Evolutionary conservation across 352 stramenopile species (phyloP), one percentile per base, ranked within the genome.

Genomic region (Phytophthora pistaciae): DNA sequence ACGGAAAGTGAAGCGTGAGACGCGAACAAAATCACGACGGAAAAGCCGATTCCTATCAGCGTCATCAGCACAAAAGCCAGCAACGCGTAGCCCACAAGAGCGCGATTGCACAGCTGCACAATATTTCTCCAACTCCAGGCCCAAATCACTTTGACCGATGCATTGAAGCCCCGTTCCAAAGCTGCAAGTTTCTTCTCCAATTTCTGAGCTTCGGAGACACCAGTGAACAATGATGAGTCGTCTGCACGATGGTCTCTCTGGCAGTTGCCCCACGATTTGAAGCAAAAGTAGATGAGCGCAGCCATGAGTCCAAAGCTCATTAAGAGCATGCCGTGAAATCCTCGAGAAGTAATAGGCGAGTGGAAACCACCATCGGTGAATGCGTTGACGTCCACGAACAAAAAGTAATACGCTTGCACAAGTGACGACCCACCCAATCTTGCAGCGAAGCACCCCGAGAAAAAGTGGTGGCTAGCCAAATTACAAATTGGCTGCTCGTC

Each of bases 371-470:
- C 25, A 23, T 64, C 49, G 7, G 52, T 36, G 40, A 69, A 60
- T 13, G 49, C 54, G 13, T 76, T 60, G n/a, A 88, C 40, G 46
- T 88, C 56, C 3, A 87, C 79, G 5, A 81, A 36, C 29, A 87
- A 63, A 38, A 92, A 90, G 60, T 87, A 93, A 57, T 82, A 88
- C 1, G 75, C 70, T 60, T 94, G 86, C 5, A 89, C 64, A 33
- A 85, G 49, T 1, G 70, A 78, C 21, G 79, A 88, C 0, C 81
- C 83, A 0, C 70, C 66, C 40, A 89, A 58, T 16, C 73, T 71
- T 0, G 79, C 76, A n/a, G 67, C 80, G 66, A 90, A 90, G 21
- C 75, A 85, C 13, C 69, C 70, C n/a, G 73, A 85, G 21, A 79
- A 76, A 53, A 74, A 79, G 10, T 64, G 64, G 31, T 77, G 68